Percentiles rank a stretch among this genome's conserved stretches.
These are phyloP conservation scores for Cyberlindnera japonica DNA, from an alignment of 805 yeast species.

Conservation along the genomic window DNA sequence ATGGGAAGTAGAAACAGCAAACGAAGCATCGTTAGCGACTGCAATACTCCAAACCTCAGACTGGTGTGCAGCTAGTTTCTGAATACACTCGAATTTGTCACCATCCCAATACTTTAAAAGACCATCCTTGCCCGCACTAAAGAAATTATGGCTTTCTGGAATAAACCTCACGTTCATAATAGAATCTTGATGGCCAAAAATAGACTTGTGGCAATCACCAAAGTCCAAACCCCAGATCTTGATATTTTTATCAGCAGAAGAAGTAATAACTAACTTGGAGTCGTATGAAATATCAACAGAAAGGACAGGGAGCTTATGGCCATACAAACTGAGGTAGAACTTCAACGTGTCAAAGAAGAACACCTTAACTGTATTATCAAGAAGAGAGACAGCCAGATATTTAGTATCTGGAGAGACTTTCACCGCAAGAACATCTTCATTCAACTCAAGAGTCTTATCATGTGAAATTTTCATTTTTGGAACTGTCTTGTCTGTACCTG, in stretches of 20 bases:
- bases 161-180: conserved; percentile 84
- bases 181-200: conserved; percentile 95
- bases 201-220: conserved; percentile 97
- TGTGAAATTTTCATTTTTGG: conserved; percentile 62
- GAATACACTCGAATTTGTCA: conserved; percentile 90
- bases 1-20: conserved; percentile 80
- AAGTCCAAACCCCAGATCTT: conserved; percentile 98
- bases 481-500: conserved; percentile 55
- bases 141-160: conserved; percentile 83
- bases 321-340: conserved; percentile 84
- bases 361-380: conserved; percentile 95
- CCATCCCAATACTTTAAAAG: conserved; percentile 97
- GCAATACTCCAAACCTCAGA: conserved; percentile 92
- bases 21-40: conserved; percentile 66
- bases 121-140: conserved; percentile 87
- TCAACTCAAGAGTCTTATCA: conserved; percentile 76
- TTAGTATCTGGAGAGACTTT: conserved; percentile 76
- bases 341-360: conserved; percentile 84
- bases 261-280: conserved; percentile 81
- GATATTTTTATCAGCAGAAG: conserved; percentile 96
- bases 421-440: conserved; percentile 81
- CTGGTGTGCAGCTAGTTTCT: conserved; percentile 81
- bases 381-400: conserved; percentile 74
- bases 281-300: conserved; percentile 89
- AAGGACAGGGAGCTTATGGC: conserved; percentile 93